Conservation (phyloP, 129 eudicot genomes). For the Solidago caesia region DNA sequence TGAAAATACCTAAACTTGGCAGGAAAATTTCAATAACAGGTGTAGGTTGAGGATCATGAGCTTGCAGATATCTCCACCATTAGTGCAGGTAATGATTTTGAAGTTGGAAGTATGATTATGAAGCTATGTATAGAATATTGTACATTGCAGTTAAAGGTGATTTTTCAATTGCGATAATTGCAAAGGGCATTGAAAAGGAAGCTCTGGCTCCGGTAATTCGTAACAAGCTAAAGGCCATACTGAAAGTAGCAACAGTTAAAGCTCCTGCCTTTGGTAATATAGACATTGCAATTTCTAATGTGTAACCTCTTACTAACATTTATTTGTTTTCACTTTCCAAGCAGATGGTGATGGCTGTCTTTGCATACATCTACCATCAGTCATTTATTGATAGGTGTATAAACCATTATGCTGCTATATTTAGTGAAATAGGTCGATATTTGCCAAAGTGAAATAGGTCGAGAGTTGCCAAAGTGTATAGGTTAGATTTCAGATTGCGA, state of each 20-base stretch:
- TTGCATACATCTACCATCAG: too few relatives aligned
- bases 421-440: too few relatives aligned
- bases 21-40: conserved; percentile 11
- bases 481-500: too few relatives aligned
- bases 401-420: too few relatives aligned
- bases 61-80: conserved; percentile 81
- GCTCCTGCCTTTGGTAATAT: conserved; percentile 94
- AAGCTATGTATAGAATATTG: conserved; percentile 68
- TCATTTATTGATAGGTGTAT: too few relatives aligned
- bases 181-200: conserved; percentile 84
- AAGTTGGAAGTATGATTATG: conserved; percentile 70
- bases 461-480: too few relatives aligned
- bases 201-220: conserved; percentile 79
- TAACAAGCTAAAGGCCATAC: conserved; percentile 71
- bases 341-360: too few relatives aligned
- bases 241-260: conserved; percentile 83
- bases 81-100: too few relatives aligned
- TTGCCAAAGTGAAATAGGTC: too few relatives aligned
- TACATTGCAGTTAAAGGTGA: conserved; percentile 63
- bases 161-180: conserved; percentile 65
- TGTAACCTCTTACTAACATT: too few relatives aligned
- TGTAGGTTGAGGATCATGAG: conserved; percentile 90
- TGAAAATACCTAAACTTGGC: conserved; percentile 20
- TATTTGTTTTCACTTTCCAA: too few relatives aligned
- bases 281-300: conserved; percentile 87